Conservation (phyloP, 2,329 filamentous ascomycete genomes). For the Verruconis gallopava region DNA sequence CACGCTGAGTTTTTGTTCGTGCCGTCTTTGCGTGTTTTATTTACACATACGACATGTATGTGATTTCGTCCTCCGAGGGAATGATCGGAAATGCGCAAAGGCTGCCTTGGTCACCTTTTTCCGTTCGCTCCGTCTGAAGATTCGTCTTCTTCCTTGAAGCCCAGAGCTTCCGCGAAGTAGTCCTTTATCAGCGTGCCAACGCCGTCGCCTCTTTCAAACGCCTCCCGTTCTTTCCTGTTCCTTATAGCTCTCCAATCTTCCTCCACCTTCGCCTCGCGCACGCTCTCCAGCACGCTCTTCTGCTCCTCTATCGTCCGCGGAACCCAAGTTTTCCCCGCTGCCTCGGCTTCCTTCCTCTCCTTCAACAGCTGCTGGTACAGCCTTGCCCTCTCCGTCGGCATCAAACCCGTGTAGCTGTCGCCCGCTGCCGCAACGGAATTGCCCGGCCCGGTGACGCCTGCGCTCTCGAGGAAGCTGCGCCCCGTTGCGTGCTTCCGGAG, state of each 20-base stretch:
- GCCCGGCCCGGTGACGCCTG: conserved; percentile 9
- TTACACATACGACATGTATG: no score
- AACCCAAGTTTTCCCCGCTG: conserved; percentile 11
- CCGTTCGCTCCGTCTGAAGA: background rate
- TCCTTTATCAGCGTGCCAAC: conserved; percentile 29
- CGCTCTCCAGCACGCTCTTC: conserved; percentile 11
- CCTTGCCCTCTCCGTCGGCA: conserved; percentile 26
- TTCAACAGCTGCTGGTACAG: conserved; percentile 21
- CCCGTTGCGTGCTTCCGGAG: conserved; percentile 30
- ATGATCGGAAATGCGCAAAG: no score
- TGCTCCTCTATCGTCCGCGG: conserved; percentile 3
- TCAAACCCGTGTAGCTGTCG: conserved; percentile 11
- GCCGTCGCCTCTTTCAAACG: conserved; percentile 7
- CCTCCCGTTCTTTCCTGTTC: conserved; percentile 12
- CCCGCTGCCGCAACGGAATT: background rate
- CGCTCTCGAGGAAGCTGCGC: conserved; percentile 23
- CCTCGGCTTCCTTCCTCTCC: conserved; percentile 14
- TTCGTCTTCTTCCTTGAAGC: conserved; percentile 6
- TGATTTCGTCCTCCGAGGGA: no score
- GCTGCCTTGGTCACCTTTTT: background rate
- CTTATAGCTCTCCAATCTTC: conserved; percentile 31
- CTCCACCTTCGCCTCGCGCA: conserved; percentile 16
- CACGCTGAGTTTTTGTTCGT: no score
- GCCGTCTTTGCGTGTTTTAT: no score
- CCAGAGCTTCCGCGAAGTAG: conserved; percentile 6